A percentile compares a stretch with the other conserved stretches of the same genome.
Conservation (phyloP, 1,139 yeast species). For the Hemisphaericaspora xylofermentans region DNA sequence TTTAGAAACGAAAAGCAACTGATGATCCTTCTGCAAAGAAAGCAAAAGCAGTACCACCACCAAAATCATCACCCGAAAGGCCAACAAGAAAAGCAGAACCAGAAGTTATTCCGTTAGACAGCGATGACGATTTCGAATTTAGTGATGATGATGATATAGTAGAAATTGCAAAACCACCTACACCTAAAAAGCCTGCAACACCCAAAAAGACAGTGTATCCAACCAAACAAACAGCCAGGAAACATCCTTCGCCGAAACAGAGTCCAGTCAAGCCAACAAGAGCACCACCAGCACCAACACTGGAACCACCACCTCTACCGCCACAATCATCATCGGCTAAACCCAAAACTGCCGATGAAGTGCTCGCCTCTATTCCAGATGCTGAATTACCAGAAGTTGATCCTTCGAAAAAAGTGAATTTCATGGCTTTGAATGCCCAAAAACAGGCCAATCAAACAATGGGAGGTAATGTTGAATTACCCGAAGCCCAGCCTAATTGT, state of each 20-base stretch:
- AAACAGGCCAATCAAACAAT: constrained; percentile 33
- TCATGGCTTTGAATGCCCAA: constrained; percentile 29
- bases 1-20: constrained; percentile 11
- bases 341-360: constrained; percentile 46
- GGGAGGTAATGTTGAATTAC: constrained; percentile 44
- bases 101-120: constrained; percentile 21
- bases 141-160: constrained; percentile 17
- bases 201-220: constrained; percentile 9
- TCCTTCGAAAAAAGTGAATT: constrained; percentile 54
- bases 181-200: constrained; percentile 8
- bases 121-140: constrained; percentile 19
- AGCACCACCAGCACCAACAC: constrained; percentile 5
- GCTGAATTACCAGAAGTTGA: constrained; percentile 63
- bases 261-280: not conserved
- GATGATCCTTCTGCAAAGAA: constrained; percentile 5
- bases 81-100: constrained; percentile 7
- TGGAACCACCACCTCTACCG: no score
- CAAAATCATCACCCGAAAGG: constrained; percentile 3
- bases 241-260: constrained; percentile 4
- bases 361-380: constrained; percentile 63
- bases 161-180: constrained; percentile 11
- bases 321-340: constrained; percentile 8
- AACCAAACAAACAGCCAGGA: constrained; percentile 5
- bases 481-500: constrained; percentile 81
- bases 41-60: constrained; percentile 4